These are phyloP conservation scores for Chaetomium tenue DNA, from an alignment of 495 filamentous ascomycete species.

Conservation along the genomic window DNA sequence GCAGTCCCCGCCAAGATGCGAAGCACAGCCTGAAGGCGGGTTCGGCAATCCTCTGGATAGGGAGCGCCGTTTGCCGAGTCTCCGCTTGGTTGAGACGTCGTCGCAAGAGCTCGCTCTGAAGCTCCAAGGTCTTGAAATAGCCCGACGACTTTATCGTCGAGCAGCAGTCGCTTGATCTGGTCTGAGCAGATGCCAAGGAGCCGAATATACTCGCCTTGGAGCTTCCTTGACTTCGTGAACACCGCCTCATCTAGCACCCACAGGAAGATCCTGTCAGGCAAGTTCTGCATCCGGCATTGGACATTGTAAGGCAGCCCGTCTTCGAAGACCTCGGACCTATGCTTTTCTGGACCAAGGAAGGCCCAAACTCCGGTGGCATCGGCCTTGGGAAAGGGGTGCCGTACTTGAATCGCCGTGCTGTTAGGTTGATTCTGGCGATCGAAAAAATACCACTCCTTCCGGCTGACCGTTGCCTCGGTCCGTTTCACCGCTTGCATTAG, in stretches of 20 bases:
- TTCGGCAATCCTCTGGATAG: conserved; percentile 39
- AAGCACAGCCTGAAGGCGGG: conserved; percentile 37
- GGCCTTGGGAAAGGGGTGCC: conserved; percentile 37
- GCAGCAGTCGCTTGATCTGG: conserved; percentile 39
- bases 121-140: conserved; percentile 46
- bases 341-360: conserved; percentile 47
- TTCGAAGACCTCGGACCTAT: conserved; percentile 62
- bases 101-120: conserved; percentile 32
- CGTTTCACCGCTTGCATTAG: conserved; percentile 69
- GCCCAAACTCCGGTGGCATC: conserved; percentile 38
- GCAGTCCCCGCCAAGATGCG: conserved; percentile 36
- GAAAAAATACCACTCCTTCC: conserved; percentile 69
- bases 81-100: not conserved
- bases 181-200: conserved; percentile 38
- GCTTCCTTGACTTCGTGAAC: conserved; percentile 56
- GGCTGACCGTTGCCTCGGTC: conserved; percentile 64
- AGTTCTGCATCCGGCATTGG: conserved; percentile 45
- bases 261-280: conserved; percentile 67
- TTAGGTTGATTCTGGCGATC: conserved; percentile 32
- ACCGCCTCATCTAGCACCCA: conserved; percentile 76
- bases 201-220: conserved; percentile 64
- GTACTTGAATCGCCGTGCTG: conserved; percentile 31
- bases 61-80: conserved; percentile 18
- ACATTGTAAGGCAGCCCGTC: conserved; percentile 66
- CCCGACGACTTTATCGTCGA: conserved; percentile 39